Evolutionary conservation across 2,329 filamentous ascomycete species (phyloP).

Genomic region (Karstenula rhodostoma): DNA sequence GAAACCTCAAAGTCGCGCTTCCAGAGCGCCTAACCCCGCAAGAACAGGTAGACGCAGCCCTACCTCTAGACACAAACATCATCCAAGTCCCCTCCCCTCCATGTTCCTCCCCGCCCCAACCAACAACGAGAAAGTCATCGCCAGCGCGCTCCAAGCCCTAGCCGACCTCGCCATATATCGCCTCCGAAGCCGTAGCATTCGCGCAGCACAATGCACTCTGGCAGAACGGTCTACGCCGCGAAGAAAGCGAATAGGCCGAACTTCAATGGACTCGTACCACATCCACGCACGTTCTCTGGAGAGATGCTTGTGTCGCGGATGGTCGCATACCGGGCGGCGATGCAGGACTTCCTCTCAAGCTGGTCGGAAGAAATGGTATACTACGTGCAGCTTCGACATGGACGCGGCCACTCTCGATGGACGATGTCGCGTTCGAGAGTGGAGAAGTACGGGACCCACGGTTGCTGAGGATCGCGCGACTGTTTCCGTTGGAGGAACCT

Average conservation of each 20-base stretch:
- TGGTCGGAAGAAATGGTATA: constrained; percentile 5
- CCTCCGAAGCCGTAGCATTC: constrained; percentile 6
- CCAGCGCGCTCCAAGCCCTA: constrained; percentile 5
- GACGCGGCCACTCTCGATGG: constrained; percentile 1
- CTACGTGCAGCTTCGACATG: constrained; percentile 11
- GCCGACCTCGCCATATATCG: constrained; percentile 8
- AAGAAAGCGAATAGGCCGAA: constrained; percentile 3
- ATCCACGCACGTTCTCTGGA: constrained; percentile 3
- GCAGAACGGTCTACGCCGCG: constrained; percentile 7
- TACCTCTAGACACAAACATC: not conserved
- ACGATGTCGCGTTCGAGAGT: constrained; percentile 3
- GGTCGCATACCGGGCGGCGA: not conserved
- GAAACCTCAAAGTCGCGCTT: not conserved
- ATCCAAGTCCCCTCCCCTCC: constrained; percentile 13
- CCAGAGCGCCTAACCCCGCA: constrained; percentile 1
- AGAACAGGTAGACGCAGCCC: constrained; percentile 3
- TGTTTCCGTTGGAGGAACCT: constrained; percentile 7
- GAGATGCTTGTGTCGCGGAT: constrained; percentile 1
- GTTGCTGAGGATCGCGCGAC: constrained; percentile 3
- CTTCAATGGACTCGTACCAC: constrained; percentile 11
- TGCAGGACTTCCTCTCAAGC: not conserved
- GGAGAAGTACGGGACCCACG: constrained; percentile 3
- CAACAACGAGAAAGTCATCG: constrained; percentile 1
- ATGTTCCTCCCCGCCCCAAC: constrained; percentile 7
- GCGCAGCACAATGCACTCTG: constrained; percentile 5